phyloP scores from a whole-genome alignment of 169 alveolate species.

The Cryptosporidium tyzzeri region DNA sequence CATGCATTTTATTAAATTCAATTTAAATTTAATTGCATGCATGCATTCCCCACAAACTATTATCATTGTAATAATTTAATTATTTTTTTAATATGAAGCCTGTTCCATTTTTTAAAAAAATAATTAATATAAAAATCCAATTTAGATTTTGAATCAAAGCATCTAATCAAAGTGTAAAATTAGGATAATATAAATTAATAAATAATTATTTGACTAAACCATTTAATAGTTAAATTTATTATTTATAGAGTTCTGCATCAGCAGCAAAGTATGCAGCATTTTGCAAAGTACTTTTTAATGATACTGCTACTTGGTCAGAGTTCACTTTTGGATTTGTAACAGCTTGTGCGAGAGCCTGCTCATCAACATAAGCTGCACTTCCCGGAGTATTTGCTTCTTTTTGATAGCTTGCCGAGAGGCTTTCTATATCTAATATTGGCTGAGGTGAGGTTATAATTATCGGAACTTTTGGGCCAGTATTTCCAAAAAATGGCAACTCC shows the following conservation, averaged over 20 bases:
- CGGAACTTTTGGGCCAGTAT: slow-evolving; percentile 75
- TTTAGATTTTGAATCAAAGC: neutral
- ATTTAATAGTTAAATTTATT: slow-evolving; percentile 8
- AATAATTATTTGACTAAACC: slow-evolving; percentile 1
- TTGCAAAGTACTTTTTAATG: slow-evolving; percentile 57
- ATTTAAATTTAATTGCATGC: slow-evolving; percentile 15
- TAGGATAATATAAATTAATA: neutral
- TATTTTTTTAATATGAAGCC: neutral
- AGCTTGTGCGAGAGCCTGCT: slow-evolving; percentile 72
- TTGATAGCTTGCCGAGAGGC: slow-evolving; percentile 69
- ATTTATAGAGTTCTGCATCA: slow-evolving; percentile 61
- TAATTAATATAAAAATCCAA: neutral
- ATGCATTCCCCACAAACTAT: slow-evolving; percentile 39
- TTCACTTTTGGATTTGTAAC: slow-evolving; percentile 69
- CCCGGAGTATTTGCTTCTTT: slow-evolving; percentile 74
- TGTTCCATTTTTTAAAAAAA: neutral
- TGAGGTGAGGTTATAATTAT: slow-evolving; percentile 74
- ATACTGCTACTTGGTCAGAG: slow-evolving; percentile 66
- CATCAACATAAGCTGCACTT: slow-evolving; percentile 72
- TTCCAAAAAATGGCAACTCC: slow-evolving; percentile 70
- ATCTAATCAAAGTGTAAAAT: neutral
- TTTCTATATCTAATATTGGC: slow-evolving; percentile 71
- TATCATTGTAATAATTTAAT: neutral
- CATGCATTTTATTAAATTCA: neutral
- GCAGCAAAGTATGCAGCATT: slow-evolving; percentile 74